A percentile compares a stretch with the other conserved stretches of the same genome.
Conservation (phyloP, 495 filamentous ascomycete genomes). For the Opeltia flavorubescens region DNA sequence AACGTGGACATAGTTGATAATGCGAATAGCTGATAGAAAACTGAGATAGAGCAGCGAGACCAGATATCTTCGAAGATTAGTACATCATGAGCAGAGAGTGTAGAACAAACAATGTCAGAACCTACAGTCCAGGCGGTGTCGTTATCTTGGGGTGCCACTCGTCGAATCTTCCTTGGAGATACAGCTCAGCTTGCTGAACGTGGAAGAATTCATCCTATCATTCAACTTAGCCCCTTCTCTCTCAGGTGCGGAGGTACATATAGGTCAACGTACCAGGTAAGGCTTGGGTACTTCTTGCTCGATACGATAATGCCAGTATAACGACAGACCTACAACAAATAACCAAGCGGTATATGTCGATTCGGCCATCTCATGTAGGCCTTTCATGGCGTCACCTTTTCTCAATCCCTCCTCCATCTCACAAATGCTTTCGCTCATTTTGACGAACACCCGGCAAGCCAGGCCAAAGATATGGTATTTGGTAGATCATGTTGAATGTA, state of each 20-base stretch:
- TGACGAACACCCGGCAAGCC: neutral
- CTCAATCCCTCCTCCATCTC: neutral
- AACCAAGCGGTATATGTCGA: neutral
- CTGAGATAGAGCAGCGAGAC: constrained; percentile 26
- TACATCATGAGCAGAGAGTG: neutral
- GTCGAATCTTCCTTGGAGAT: constrained; percentile 59
- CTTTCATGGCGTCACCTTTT: neutral
- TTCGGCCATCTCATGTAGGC: neutral
- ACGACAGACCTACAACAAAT: neutral
- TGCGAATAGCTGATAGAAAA: neutral
- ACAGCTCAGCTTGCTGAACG: constrained; percentile 77
- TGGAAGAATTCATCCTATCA: constrained; percentile 87
- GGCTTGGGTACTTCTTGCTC: neutral
- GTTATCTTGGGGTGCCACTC: constrained; percentile 95
- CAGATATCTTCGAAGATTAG: constrained; percentile 32
- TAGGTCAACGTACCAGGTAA: neutral
- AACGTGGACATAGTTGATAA: neutral
- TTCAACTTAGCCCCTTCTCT: neutral
- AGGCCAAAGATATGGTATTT: too few relatives aligned
- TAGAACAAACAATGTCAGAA: constrained; percentile 12
- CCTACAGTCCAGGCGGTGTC: constrained; percentile 79
- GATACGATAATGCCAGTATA: neutral
- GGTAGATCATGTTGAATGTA: neutral
- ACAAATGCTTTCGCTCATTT: neutral
- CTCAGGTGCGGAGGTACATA: neutral